Conservation (phyloP, 805 yeast genomes). For the Limtongia smithiae region DNA sequence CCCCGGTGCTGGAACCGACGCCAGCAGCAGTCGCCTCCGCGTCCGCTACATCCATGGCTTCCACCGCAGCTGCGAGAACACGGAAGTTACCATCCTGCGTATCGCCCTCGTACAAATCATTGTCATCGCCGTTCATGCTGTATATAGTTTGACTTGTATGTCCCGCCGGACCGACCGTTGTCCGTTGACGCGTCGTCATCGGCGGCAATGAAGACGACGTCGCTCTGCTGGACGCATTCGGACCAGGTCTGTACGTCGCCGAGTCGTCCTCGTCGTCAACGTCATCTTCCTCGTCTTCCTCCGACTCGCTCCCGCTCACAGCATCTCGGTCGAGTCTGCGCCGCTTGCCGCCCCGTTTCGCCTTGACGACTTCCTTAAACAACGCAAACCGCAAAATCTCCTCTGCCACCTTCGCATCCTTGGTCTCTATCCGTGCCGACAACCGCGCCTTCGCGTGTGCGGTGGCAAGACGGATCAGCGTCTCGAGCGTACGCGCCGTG, state of each 20-base stretch:
- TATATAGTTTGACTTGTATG: background rate
- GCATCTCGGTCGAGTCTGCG: conserved; percentile 39
- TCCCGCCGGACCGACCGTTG: background rate
- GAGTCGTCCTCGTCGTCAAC: conserved; percentile 19
- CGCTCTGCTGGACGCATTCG: background rate
- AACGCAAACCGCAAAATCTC: conserved; percentile 79
- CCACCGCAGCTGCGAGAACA: conserved; percentile 22
- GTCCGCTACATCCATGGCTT: conserved; percentile 30
- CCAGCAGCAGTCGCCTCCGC: conserved; percentile 21
- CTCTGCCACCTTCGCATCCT: conserved; percentile 84
- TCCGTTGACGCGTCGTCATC: conserved; percentile 4
- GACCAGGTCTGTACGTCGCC: conserved; percentile 11
- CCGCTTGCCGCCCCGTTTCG: conserved; percentile 35
- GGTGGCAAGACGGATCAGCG: conserved; percentile 87
- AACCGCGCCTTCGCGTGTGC: conserved; percentile 97
- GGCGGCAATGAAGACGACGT: conserved; percentile 11
- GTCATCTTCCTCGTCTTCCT: conserved; percentile 34
- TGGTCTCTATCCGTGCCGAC: conserved; percentile 64
- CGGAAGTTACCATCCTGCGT: conserved; percentile 16
- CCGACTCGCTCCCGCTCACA: conserved; percentile 33
- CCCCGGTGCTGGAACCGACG: background rate
- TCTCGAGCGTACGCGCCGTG: conserved; percentile 97
- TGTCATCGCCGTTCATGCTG: background rate
- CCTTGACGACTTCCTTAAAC: conserved; percentile 64
- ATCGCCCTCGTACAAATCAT: background rate